A percentile compares a stretch with the other conserved stretches of the same genome.
Conservation (phyloP, 1,139 yeast species). For the Suhomyces atakaporum region DNA sequence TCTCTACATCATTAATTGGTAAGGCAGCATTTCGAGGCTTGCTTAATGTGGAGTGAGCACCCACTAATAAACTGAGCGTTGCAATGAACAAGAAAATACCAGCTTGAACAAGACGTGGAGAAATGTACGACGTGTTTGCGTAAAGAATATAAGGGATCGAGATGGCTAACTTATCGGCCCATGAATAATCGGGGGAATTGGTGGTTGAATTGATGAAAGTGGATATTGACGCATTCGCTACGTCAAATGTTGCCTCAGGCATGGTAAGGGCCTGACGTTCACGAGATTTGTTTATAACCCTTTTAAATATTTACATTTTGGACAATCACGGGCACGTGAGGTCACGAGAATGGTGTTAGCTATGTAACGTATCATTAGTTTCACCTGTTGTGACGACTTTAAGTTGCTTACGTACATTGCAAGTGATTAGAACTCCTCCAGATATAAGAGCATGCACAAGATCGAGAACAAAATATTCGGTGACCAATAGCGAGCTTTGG, state of each 20-base stretch:
- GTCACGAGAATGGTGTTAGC: no score
- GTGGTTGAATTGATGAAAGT: not conserved
- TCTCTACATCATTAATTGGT: conserved; percentile 33
- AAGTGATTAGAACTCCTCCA: no score
- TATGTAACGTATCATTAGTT: no score
- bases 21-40: conserved; percentile 46
- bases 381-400: no score
- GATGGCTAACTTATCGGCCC: conserved; percentile 16
- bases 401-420: no score
- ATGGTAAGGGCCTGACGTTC: no score
- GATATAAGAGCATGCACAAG: no score
- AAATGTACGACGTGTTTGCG: conserved; percentile 4
- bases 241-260: no score
- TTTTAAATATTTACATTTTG: no score
- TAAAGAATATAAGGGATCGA: conserved; percentile 14
- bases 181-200: not conserved
- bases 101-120: conserved; percentile 7
- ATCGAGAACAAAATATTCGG: no score
- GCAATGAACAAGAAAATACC: conserved; percentile 7
- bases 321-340: no score
- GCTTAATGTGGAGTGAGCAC: conserved; percentile 42
- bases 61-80: conserved; percentile 32
- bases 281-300: no score
- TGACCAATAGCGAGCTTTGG: not conserved
- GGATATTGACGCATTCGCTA: not conserved